A percentile compares a stretch with the other conserved stretches of the same genome.
Evolutionary conservation across 139 green algal genomes (phyloP).

Genomic region (Chlorella sorokiniana): DNA sequence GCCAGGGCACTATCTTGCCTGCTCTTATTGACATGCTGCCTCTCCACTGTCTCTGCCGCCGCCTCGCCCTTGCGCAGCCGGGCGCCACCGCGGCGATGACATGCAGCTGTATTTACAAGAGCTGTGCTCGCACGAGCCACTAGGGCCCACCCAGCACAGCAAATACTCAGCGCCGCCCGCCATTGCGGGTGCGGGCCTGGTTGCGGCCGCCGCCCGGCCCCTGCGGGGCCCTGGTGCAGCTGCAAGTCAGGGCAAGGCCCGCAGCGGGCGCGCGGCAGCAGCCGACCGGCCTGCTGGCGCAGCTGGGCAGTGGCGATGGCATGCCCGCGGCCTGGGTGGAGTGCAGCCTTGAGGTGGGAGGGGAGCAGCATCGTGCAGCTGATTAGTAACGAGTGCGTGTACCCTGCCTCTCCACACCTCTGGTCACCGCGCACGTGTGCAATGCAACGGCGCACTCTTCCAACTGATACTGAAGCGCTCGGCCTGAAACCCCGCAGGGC

Average conservation of each 20-base stretch:
- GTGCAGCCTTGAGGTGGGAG: slow-evolving; percentile 1
- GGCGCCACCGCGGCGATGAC: slow-evolving; percentile 24
- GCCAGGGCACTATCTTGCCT: too few relatives aligned
- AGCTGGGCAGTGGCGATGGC: slow-evolving; percentile 7
- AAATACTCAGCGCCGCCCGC: slow-evolving; percentile 5
- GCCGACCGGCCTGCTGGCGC: not conserved
- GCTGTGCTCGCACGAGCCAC: slow-evolving; percentile 8
- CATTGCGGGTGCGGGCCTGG: not conserved
- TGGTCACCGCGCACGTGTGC: not conserved
- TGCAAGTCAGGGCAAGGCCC: slow-evolving; percentile 12
- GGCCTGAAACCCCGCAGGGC: not conserved
- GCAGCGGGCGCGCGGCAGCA: not conserved
- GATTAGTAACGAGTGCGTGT: too few relatives aligned
- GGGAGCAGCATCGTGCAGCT: too few relatives aligned
- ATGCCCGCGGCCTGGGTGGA: not conserved
- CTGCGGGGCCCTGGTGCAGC: not conserved
- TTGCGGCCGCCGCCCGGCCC: not conserved
- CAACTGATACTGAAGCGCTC: not conserved
- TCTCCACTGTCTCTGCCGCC: not conserved
- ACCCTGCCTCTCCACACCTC: not conserved
- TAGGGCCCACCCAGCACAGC: slow-evolving; percentile 11
- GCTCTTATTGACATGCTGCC: not conserved
- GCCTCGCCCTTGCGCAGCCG: slow-evolving; percentile 9
- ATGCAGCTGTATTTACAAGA: slow-evolving; percentile 33
- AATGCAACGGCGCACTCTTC: not conserved